Evolutionary conservation across 164 flowering plant genomes (phyloP), one percentile per base, ranked within the genome.

Genomic region (Tinospora cordifolia): DNA sequence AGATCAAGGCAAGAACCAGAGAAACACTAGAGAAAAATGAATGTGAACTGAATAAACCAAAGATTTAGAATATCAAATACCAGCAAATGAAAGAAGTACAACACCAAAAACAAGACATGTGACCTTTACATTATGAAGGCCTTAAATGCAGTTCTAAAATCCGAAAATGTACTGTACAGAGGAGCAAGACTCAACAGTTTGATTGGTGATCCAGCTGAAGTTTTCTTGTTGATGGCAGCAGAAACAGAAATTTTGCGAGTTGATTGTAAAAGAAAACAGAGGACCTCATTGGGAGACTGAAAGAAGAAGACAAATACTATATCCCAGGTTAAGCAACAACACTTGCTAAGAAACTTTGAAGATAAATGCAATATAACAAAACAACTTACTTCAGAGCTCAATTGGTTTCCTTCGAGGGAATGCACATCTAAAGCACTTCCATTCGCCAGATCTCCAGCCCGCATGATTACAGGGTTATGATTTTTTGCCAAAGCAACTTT

Each of bases 391-490:
- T 64, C 66, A 15, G 70, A 14, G 22, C 62, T 51, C 70, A 68
- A 54, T 3, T 12, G 62, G 58, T 68, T 54, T 51, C 36, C 44
- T 68, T 49, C 62, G 34, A 26, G 51, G 44, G 19, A 39, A 30
- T 34, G 62, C 41, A 15, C 71, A 36, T 66, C 78, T 40, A 47
- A 70, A 71, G 38, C 66, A 68, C 70, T 64, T 75, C 73, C 57
- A 54, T 65, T 64, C 40, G 15, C 60, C 24, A 57, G 84, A 70
- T 82, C 66, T 70, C 72, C 69, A 26, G 83, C 76, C 63, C 85
- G 84, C 38, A 77, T 68, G 74, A 84, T 74, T 68, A 77, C 85
- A 10, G 85, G 88, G 62, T 82, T 87, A 77, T 79, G 87, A 80
- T 77, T 84, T 79, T 85, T 89, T 65, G 76, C 79, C 36, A 57